Base-by-base conservation (phyloP, 1,284 basidiomycete species). In the Porogramme epimiltina region DNA sequence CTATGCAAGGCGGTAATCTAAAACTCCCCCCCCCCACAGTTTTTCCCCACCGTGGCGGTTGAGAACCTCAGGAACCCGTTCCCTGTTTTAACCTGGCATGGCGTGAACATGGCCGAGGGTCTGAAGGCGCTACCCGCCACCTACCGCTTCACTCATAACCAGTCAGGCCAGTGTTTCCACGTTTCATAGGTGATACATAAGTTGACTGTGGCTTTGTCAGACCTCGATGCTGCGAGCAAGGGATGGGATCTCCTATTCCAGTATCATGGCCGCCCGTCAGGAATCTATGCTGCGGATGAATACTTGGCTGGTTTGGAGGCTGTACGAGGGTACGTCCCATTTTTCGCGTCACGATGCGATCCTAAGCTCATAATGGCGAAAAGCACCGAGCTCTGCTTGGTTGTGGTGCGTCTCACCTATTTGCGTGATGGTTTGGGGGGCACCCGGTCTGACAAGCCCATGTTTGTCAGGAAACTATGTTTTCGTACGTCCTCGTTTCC, bases 181-280 rank as follows among this genome's bases (percentile, higher is more conserved):
- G 19, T 25, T 38, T 36, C 18, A 31, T 31, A 38, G 23, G n/a
- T n/a, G n/a, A n/a, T n/a, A n/a, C n/a, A n/a, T n/a, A n/a, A n/a
- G n/a, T n/a, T n/a, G n/a, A n/a, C n/a, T n/a, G n/a, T n/a, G n/a
- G n/a, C n/a, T n/a, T n/a, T n/a, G n/a, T 16, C 44, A 81, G 80
- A 82, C 58, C 68, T 82, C n/a, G 74, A 78, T 49, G 67, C 69
- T 13, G 77, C 78, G 18, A 82, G 80, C 62, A 62, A 69, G 31
- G 79, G 78, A 2, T 83, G 81, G 79, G 81, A 84, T 57, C 58
- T 81, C 48, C 62, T 83, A 16, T 84, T 82, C 72, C 62, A 81
- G 60, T 85, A 83, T 60, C 81, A 84, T 53, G 81, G 82, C 10
- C 73, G 80, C 2, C 81, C 81, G 0, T 82, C 80, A 3, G 81